phyloP scores from a whole-genome alignment of 208 protist species.

The Perkinsela sp. region DNA sequence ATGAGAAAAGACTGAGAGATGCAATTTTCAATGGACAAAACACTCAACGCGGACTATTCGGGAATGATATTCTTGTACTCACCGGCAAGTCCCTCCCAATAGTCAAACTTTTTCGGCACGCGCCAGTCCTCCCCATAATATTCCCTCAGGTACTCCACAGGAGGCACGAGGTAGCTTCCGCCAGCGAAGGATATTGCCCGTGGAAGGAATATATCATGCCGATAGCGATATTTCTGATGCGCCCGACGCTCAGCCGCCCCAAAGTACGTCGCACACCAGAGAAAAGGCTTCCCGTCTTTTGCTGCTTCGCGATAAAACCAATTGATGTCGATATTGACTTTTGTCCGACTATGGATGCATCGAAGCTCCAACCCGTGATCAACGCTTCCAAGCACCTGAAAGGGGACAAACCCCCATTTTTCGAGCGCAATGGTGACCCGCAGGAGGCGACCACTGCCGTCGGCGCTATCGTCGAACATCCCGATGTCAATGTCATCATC shows the following conservation, averaged over 20 bases:
- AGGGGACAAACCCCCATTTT: background rate
- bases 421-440: background rate
- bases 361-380: constrained; percentile 32
- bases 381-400: constrained; percentile 28
- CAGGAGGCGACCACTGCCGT: background rate
- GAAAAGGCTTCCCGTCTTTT: constrained; percentile 10
- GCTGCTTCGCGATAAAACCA: constrained; percentile 28
- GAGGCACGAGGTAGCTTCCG: constrained; percentile 8
- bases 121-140: constrained; percentile 46
- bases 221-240: constrained; percentile 52
- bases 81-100: constrained; percentile 23
- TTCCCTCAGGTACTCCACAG: constrained; percentile 25
- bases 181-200: background rate
- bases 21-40: too few relatives aligned
- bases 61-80: constrained; percentile 52
- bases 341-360: constrained; percentile 16
- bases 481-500: constrained; percentile 60
- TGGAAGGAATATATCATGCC: constrained; percentile 15
- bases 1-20: too few relatives aligned
- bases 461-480: constrained; percentile 12
- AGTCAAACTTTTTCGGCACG: constrained; percentile 24
- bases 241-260: constrained; percentile 12
- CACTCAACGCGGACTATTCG: too few relatives aligned
- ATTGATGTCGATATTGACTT: constrained; percentile 40
- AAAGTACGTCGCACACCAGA: constrained; percentile 39